Conservation (phyloP, 2,329 filamentous ascomycete genomes). For the Penicillium italicum region DNA sequence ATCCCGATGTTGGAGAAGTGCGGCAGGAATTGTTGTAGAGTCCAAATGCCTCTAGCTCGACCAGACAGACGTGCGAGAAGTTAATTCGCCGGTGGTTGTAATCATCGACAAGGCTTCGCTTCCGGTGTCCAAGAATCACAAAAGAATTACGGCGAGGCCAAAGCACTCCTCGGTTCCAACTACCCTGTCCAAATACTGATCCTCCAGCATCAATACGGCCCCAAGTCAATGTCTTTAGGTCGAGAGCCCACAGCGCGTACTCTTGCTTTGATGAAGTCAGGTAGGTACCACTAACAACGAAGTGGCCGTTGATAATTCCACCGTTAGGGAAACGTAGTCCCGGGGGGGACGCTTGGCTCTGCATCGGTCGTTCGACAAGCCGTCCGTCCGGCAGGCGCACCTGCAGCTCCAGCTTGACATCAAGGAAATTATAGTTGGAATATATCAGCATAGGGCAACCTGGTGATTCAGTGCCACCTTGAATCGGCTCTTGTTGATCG, state of each 20-base stretch:
- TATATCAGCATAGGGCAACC: constrained; percentile 85
- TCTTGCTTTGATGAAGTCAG: constrained; percentile 97
- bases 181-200: constrained; percentile 91
- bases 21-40: constrained; percentile 93
- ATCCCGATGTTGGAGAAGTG: constrained; percentile 72
- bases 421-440: constrained; percentile 97
- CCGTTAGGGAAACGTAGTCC: constrained; percentile 94
- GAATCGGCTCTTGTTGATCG: constrained; percentile 33
- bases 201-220: constrained; percentile 92
- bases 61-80: constrained; percentile 93
- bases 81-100: constrained; percentile 98
- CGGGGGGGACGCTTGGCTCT: constrained; percentile 75
- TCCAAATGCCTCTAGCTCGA: constrained; percentile 94
- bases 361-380: constrained; percentile 82
- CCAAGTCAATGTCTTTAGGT: constrained; percentile 85
- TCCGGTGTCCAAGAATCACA: constrained; percentile 90
- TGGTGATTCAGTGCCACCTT: constrained; percentile 26
- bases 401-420: constrained; percentile 93
- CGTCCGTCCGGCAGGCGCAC: constrained; percentile 79
- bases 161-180: constrained; percentile 92
- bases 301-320: constrained; percentile 90
- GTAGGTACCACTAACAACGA: constrained; percentile 96
- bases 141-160: constrained; percentile 95
- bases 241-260: constrained; percentile 93
- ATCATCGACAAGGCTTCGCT: constrained; percentile 90